phyloP scores from a whole-genome alignment of 2,329 filamentous ascomycete genomes.

The Alternaria triticimaculans region DNA sequence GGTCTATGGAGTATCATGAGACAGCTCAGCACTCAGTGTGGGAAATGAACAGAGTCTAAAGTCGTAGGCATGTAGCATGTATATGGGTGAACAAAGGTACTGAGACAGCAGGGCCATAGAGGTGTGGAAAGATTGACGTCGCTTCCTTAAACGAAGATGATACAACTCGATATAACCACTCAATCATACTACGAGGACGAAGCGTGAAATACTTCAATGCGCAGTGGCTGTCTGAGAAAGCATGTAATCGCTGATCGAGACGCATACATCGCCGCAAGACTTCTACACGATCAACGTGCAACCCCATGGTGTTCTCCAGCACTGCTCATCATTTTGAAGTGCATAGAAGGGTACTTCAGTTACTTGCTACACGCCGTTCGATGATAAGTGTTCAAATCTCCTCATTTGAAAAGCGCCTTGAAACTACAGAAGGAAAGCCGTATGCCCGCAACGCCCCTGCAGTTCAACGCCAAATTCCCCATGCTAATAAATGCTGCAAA shows the following conservation, averaged over 20 bases:
- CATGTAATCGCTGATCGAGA: neutral
- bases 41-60: too few species aligned
- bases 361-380: neutral
- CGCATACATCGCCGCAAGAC: neutral
- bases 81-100: neutral
- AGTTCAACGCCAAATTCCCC: neutral
- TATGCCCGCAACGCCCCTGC: neutral
- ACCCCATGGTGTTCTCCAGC: neutral
- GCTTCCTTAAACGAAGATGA: neutral
- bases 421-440: neutral
- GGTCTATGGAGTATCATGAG: rapidly evolving
- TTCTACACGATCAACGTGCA: neutral
- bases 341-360: neutral
- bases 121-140: neutral
- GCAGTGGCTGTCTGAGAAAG: too few species aligned
- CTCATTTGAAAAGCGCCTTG: neutral
- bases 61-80: neutral
- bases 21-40: neutral
- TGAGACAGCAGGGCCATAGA: neutral
- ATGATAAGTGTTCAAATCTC: neutral
- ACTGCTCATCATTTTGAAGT: neutral
- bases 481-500: neutral
- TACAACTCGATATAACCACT: rapidly evolving
- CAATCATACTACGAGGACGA: rapidly evolving
- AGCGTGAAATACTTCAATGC: too few species aligned